Evolutionary conservation across 805 yeast genomes (phyloP), one percentile per base, ranked within the genome.

Genomic region (Kluyveromyces starmeri): DNA sequence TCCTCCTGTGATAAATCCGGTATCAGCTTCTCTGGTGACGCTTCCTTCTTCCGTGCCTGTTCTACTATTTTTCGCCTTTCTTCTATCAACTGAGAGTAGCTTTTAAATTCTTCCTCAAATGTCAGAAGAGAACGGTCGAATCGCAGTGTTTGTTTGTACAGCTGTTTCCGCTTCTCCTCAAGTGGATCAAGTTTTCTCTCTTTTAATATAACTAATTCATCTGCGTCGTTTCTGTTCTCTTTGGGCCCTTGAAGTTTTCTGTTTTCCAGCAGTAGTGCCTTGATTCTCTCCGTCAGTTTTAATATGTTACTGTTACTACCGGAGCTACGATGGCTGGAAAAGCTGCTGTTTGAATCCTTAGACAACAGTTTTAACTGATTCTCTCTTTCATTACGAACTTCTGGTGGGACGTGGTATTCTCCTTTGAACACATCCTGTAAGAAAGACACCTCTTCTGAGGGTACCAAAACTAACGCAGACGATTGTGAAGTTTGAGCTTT

Each of bases 81-180:
- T 30, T 59, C 61, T 39, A 69, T 48, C 14, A 68, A 54, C 37
- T 61, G 61, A 41, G 64, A 70, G 40, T 68, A 71, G 32, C 59
- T 65, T 36, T 59, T 62, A 45, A 60, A 67, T 26, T 61, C 64
- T 19, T 54, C 51, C 23, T 56, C 58, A 34, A 60, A 57, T 5
- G 51, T 45, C 10, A 50, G 28, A 11, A 51, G 39, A 5, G 56
- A 44, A n/a, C 51, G 44, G 28, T 58, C 54, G 31, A 58, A 52
- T 27, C 42, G 43, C 11, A 46, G 39, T 17, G 39, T 36, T 12
- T 45, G 42, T 22, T 38, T 30, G 17, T 42, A 39, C 32, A 42
- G 11, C 20, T 20, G 19, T 20, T 17, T 18, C 30, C 38, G 21
- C 29, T 36, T 20, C 20, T 39, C 13, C 15, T 51, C 53, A n/a